phyloP scores from a whole-genome alignment of 148 eudicot species.

The Rhododendron henanense region DNA sequence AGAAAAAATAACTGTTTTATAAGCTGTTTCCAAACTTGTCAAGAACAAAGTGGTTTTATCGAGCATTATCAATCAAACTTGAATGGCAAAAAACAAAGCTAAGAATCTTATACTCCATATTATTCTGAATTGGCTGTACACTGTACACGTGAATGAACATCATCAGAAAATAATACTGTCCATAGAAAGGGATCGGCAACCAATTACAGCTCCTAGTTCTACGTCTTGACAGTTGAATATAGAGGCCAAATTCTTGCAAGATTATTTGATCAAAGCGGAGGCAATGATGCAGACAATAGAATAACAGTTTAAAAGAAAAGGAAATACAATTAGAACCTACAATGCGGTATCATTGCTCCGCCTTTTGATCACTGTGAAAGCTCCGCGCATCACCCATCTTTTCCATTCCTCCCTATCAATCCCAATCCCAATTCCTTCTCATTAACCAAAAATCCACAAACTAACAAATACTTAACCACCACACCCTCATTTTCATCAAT shows the following conservation, averaged over 20 bases:
- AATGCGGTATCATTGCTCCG: constrained; percentile 33
- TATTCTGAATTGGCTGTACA: not conserved
- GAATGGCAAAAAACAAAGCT: too few species aligned
- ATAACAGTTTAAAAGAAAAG: constrained; percentile 6
- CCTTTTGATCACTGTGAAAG: constrained; percentile 40
- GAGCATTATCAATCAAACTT: not conserved
- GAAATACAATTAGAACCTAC: constrained; percentile 39
- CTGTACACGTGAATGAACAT: not conserved
- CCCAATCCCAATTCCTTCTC: constrained; percentile 49
- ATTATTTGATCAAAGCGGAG: not conserved
- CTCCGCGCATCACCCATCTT: constrained; percentile 86
- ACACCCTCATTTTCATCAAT: constrained; percentile 6
- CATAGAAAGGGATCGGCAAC: not conserved
- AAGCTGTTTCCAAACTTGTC: not conserved
- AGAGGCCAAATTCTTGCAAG: not conserved
- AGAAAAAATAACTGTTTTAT: not conserved
- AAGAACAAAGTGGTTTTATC: not conserved
- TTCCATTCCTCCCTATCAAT: constrained; percentile 72
- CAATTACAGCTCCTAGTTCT: not conserved
- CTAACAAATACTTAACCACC: constrained; percentile 5
- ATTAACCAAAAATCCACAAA: constrained; percentile 32
- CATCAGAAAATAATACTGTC: not conserved
- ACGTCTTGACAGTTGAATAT: not conserved
- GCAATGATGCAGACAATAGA: not conserved
- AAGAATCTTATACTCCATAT: not conserved